These are phyloP conservation scores for Sarocladium kiliense DNA, from an alignment of 2,329 filamentous ascomycete genomes.

Conservation along the genomic window DNA sequence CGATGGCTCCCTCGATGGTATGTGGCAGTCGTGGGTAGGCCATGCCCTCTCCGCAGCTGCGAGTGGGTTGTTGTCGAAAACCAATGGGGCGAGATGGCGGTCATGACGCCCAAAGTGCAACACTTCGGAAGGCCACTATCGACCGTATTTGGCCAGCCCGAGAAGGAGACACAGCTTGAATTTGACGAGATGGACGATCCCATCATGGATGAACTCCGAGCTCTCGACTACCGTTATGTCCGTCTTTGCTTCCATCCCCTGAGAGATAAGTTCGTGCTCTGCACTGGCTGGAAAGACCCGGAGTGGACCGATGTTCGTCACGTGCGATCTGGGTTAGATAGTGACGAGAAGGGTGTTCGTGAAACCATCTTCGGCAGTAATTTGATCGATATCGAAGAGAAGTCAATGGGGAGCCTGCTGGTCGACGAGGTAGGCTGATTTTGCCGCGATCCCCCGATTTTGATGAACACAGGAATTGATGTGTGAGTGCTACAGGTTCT, in stretches of 20 bases:
- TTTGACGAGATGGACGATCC: constrained; percentile 65
- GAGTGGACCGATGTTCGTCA: constrained; percentile 73
- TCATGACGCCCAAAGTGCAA: constrained; percentile 60
- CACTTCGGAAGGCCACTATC: constrained; percentile 51
- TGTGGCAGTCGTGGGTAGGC: constrained; percentile 66
- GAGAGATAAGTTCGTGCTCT: constrained; percentile 82
- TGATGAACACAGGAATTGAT: neutral
- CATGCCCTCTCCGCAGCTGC: constrained; percentile 66
- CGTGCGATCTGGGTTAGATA: constrained; percentile 76
- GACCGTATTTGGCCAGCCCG: constrained; percentile 61
- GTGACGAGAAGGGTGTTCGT: constrained; percentile 78
- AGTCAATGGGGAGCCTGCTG: constrained; percentile 74
- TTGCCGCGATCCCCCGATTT: too few species aligned
- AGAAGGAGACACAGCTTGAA: constrained; percentile 51
- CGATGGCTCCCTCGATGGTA: constrained; percentile 89
- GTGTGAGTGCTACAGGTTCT: constrained; percentile 59
- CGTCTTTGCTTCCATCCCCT: constrained; percentile 86
- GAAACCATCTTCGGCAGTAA: constrained; percentile 87
- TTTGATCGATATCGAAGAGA: constrained; percentile 88
- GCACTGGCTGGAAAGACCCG: constrained; percentile 91
- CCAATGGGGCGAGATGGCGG: constrained; percentile 87
- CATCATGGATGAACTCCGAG: constrained; percentile 67
- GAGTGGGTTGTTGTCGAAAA: constrained; percentile 96
- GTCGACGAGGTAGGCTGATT: constrained; percentile 67
- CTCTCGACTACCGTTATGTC: constrained; percentile 89